Conservation (phyloP, 306 rosid species). For the Hippophae rhamnoides region DNA sequence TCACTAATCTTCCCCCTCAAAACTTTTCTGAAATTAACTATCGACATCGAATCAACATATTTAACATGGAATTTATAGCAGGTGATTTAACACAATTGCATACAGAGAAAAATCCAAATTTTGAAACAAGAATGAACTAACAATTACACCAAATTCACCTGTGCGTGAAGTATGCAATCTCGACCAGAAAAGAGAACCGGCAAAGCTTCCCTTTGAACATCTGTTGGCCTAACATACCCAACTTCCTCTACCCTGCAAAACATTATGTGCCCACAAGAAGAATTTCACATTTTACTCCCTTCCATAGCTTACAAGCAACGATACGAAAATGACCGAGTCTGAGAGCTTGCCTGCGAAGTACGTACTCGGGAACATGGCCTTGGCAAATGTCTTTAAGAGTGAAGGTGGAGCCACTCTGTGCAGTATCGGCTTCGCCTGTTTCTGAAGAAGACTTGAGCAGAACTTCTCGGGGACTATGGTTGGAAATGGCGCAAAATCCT, state of each 20-base stretch:
- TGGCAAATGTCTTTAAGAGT: slow-evolving; percentile 52
- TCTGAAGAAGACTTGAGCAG: slow-evolving; percentile 21
- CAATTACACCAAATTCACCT: slow-evolving; percentile 41
- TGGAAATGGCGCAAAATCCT: slow-evolving; percentile 12
- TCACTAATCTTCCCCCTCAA: not conserved
- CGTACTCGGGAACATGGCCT: slow-evolving; percentile 44
- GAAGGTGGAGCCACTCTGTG: slow-evolving; percentile 10
- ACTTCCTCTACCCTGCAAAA: slow-evolving; percentile 66
- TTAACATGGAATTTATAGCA: not conserved
- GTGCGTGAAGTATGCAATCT: slow-evolving; percentile 86
- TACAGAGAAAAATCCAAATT: not conserved
- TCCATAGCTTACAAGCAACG: too few species aligned
- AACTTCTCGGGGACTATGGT: slow-evolving; percentile 17
- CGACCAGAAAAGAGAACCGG: slow-evolving; percentile 59
- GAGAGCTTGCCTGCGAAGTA: slow-evolving; percentile 42
- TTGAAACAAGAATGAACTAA: not conserved
- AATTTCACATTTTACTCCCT: not conserved
- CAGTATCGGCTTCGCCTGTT: slow-evolving; percentile 11
- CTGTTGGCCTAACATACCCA: slow-evolving; percentile 65
- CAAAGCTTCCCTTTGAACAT: slow-evolving; percentile 60
- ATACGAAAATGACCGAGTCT: not conserved
- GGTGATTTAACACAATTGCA: not conserved
- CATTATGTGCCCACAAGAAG: not conserved
- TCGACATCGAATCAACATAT: too few species aligned
- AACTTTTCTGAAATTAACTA: not conserved